Evolutionary conservation across 371 early-diverging fungal genomes (phyloP).

Genomic region (Mucor velutinosus): DNA sequence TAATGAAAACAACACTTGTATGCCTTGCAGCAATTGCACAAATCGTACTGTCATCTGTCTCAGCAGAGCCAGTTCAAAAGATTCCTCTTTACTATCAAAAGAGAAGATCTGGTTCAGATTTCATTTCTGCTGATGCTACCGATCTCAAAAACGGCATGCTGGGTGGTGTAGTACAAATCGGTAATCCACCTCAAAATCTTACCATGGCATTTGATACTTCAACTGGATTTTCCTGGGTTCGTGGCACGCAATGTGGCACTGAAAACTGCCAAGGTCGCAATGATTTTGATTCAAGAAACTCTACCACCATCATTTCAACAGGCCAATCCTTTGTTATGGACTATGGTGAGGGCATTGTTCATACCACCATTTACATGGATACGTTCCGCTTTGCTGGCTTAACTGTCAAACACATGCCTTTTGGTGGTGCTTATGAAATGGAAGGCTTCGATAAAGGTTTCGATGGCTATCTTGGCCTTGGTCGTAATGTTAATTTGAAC

Average conservation of each 20-base stretch:
- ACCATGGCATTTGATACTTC: conserved; percentile 36
- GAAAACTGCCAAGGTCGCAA: conserved; percentile 36
- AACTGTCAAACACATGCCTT: conserved; percentile 40
- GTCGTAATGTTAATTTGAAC: conserved; percentile 42
- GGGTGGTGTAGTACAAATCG: conserved; percentile 26
- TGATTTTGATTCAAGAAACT: conserved; percentile 39
- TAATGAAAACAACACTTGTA: conserved; percentile 19
- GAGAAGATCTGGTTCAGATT: not conserved
- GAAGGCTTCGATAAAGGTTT: conserved; percentile 42
- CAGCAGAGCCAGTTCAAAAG: conserved; percentile 18
- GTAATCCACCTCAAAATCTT: conserved; percentile 35
- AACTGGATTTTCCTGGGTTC: conserved; percentile 34
- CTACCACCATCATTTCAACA: conserved; percentile 30
- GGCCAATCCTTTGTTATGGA: conserved; percentile 37
- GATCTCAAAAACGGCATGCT: conserved; percentile 30
- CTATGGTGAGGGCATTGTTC: conserved; percentile 40
- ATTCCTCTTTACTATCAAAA: conserved; percentile 22
- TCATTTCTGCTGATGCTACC: conserved; percentile 12
- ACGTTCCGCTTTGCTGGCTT: conserved; percentile 36
- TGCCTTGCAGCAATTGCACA: conserved; percentile 13
- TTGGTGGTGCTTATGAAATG: conserved; percentile 53
- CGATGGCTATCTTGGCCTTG: conserved; percentile 55
- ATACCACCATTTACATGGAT: conserved; percentile 39
- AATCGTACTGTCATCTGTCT: conserved; percentile 8
- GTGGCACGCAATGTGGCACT: conserved; percentile 16